Conservation (phyloP, 2,329 filamentous ascomycete species). For the Drechslerella dactyloides region DNA sequence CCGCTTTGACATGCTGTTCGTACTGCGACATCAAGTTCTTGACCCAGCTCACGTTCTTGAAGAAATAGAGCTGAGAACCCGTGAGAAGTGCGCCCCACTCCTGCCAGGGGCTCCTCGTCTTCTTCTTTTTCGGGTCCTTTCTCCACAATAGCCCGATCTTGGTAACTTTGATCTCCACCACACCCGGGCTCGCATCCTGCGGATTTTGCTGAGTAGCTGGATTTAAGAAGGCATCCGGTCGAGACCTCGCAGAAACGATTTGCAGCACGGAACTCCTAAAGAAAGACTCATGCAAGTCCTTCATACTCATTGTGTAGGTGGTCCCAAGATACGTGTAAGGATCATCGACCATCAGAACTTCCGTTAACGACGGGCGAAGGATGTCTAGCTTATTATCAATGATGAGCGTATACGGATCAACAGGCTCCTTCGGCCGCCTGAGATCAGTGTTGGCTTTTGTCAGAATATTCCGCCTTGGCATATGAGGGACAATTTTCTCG, state of each 20-base stretch:
- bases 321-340: conserved; percentile 87
- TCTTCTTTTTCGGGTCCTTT: conserved; percentile 92
- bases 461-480: conserved; percentile 65
- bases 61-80: conserved; percentile 96
- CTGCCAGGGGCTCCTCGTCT: conserved; percentile 93
- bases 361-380: conserved; percentile 82
- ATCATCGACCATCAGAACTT: conserved; percentile 91
- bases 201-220: conserved; percentile 85
- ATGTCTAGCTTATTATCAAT: conserved; percentile 85
- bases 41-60: conserved; percentile 89
- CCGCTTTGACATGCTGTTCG: conserved; percentile 78
- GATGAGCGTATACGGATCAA: conserved; percentile 94
- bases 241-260: conserved; percentile 89
- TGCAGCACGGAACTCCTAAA: conserved; percentile 90
- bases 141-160: conserved; percentile 95
- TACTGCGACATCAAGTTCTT: conserved; percentile 89
- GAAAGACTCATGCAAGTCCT: conserved; percentile 83
- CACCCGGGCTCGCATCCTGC: conserved; percentile 82
- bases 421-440: conserved; percentile 71
- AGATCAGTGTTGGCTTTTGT: conserved; percentile 53
- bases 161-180: conserved; percentile 96
- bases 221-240: conserved; percentile 93
- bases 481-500: conserved; percentile 73
- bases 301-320: conserved; percentile 75
- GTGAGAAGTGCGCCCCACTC: conserved; percentile 98